Evolutionary conservation across 768 basidiomycete genomes (phyloP), one percentile per base, ranked within the genome.

Genomic region (Leccinum barrowsii): DNA sequence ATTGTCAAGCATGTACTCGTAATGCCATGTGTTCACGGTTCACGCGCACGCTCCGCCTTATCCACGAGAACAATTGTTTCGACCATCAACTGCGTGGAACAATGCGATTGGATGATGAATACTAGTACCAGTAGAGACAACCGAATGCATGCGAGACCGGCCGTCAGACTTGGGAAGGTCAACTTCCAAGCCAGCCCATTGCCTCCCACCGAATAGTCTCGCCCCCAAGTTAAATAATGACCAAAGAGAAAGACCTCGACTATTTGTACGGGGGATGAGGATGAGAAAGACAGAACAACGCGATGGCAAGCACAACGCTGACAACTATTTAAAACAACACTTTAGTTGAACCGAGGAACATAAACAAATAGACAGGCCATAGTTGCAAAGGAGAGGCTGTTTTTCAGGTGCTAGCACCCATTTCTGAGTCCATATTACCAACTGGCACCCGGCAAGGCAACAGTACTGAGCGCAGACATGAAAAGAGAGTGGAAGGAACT

Each of bases 81-180:
- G 12, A 57, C 28, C n/a, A 35, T 7, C 28, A 11, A 40, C 40
- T 24, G 32, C 40, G 48, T 56, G 59, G 40, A 59, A 56, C 47
- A 13, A 55, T 67, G 26, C 50, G 30, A 64, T 67, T 59, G 65
- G 58, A 57, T 34, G 46, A 44, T n/a, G 52, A 49, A 19, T 58
- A 47, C 22, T 47, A 49, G 28, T 30, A 30, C 40, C 8, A 40
- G 40, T 44, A 44, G 42, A 56, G 24, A 59, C 37, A 54, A 52
- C 22, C 51, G 50, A 59, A 59, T 42, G 61, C 59, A 51, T 52
- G 40, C 56, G 52, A 58, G 52, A 28, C 35, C 24, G 22, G 22
- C 40, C 52, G 51, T 56, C 54, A 48, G 52, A 69, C 67, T 68
- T 37, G 65, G 70, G 68, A 74, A 76, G 75, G 67, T 68, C 76